Conservation (phyloP, 2,329 filamentous ascomycete genomes). For the Coniochaeta sp. region DNA sequence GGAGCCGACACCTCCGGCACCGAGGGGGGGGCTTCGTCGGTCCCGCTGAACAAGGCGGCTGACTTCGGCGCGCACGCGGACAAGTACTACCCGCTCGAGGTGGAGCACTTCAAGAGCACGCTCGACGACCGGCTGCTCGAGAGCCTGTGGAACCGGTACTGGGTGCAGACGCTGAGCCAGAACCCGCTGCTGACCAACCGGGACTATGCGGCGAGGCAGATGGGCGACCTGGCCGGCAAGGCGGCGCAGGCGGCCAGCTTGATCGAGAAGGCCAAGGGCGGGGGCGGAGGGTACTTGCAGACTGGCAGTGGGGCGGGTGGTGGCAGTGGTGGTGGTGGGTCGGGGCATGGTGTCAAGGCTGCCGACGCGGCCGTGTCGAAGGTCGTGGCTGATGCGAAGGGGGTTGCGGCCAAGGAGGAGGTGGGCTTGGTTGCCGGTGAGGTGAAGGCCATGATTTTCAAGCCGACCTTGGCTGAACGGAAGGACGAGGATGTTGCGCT, state of each 20-base stretch:
- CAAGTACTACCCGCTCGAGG: slow-evolving; percentile 84
- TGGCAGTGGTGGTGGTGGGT: slow-evolving; percentile 16
- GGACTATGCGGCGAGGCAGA: slow-evolving; percentile 88
- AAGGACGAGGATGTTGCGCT: background rate
- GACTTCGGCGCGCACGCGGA: slow-evolving; percentile 92
- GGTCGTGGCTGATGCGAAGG: slow-evolving; percentile 51
- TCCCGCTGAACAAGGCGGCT: slow-evolving; percentile 87
- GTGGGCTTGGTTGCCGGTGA: slow-evolving; percentile 55
- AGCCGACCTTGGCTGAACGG: slow-evolving; percentile 10
- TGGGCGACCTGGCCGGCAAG: slow-evolving; percentile 79
- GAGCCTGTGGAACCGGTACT: slow-evolving; percentile 97
- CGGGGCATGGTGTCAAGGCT: slow-evolving; percentile 16
- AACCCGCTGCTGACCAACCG: slow-evolving; percentile 86
- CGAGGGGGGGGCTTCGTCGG: slow-evolving; percentile 56
- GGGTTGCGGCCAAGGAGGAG: slow-evolving; percentile 54
- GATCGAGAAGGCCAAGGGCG: slow-evolving; percentile 20
- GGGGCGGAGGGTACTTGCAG: slow-evolving; percentile 14
- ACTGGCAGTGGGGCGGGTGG: slow-evolving; percentile 10
- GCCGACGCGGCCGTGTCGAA: slow-evolving; percentile 47
- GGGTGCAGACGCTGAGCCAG: slow-evolving; percentile 91
- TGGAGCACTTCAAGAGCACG: slow-evolving; percentile 90
- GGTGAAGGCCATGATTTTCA: slow-evolving; percentile 58
- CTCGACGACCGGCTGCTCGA: slow-evolving; percentile 83
- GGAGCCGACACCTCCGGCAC: slow-evolving; percentile 20
- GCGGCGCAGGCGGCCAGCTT: slow-evolving; percentile 54